phyloP scores from a whole-genome alignment of 345 rosid species.

The Firmiana major region DNA sequence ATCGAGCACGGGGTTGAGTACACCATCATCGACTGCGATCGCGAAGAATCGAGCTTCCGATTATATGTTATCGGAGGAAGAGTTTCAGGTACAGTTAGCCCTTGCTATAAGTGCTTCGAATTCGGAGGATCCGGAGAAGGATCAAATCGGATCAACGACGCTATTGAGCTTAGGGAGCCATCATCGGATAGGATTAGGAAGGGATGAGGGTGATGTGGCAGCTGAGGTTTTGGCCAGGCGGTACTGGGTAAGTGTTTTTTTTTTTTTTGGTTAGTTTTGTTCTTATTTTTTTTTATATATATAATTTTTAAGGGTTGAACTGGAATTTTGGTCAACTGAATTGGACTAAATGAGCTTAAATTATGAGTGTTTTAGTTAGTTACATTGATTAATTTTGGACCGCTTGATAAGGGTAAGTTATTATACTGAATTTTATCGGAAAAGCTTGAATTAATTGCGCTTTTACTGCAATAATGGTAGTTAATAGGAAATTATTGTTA shows the following conservation, averaged over 20 bases:
- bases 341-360: background rate
- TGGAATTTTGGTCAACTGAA: slow-evolving; percentile 17
- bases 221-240: slow-evolving; percentile 79
- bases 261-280: background rate
- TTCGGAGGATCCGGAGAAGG: slow-evolving; percentile 76
- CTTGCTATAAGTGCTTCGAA: slow-evolving; percentile 93
- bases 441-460: background rate
- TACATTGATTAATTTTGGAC: background rate
- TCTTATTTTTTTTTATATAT: too few relatives aligned
- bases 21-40: background rate
- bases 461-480: slow-evolving; percentile 1
- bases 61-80: slow-evolving; percentile 86
- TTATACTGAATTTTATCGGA: background rate
- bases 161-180: slow-evolving; percentile 62
- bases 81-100: slow-evolving; percentile 92
- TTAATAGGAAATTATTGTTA: background rate
- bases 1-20: background rate
- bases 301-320: background rate
- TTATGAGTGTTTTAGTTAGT: background rate
- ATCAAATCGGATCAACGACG: slow-evolving; percentile 92
- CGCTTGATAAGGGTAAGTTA: background rate
- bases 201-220: slow-evolving; percentile 54
- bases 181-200: slow-evolving; percentile 34
- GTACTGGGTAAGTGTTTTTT: slow-evolving; percentile 73
- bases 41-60: slow-evolving; percentile 37